Base-by-base conservation (phyloP, 1,284 basidiomycete species). In the Cryptococcus sp. region DNA sequence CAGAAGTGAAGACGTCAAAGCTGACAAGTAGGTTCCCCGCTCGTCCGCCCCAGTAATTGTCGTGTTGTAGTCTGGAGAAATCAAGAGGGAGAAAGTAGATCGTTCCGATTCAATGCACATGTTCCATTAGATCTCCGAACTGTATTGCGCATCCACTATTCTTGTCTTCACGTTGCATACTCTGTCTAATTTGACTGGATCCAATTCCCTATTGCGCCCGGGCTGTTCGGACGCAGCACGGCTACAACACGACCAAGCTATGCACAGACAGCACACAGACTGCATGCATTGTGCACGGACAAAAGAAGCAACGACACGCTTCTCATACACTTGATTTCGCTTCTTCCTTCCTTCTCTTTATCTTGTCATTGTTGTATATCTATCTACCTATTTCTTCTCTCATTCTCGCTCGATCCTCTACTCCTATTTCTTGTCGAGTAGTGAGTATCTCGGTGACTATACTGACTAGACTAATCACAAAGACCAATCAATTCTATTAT, bases 1-100 rank as follows among this genome's bases (percentile, higher is more conserved):
- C 39, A 14, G 32, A 36, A 50, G 2, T 9, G 7, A 9, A 48
- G 25, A 2, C n/a, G 22, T 32, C 23, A 22, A 32, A 10, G 22
- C 48, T 37, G 7, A 44, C 50, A 54, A 42, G 10, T 37, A 67
- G 64, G 25, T 67, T 67, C 63, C 59, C 56, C 25, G 45, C 52
- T 23, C 58, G 62, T 43, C 62, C 62, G 22, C 62, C 60, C 47
- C 58, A 64, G 61, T 63, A 50, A 48, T 16, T 11, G 19, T 14
- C n/a, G 22, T 18, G 19, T 13, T 25, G 24, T 41, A 18, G 23
- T 32, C 7, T 19, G 25, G 19, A 19, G 21, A 31, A 40, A 37
- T 37, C 10, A 25, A 32, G 39, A 39, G 18, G 10, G 10, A 31
- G 48, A 23, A 24, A 19, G n/a, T 21, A 13, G 22, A 16, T 34